Base-by-base conservation (phyloP, 2,329 filamentous ascomycete genomes). In the Calonectria montana region DNA sequence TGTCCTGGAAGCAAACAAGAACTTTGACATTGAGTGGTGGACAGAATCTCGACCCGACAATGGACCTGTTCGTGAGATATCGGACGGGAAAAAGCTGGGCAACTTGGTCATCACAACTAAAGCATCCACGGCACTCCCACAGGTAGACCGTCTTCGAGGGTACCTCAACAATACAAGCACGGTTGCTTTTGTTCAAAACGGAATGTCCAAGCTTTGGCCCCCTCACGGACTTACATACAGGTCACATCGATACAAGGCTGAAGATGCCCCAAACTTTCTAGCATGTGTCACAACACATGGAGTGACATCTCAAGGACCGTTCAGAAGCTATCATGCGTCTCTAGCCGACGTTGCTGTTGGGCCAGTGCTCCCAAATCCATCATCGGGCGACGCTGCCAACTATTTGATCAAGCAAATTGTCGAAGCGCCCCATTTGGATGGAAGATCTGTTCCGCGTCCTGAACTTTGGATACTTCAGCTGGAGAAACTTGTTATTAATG, bases 131-230 rank as follows among this genome's bases (percentile, higher is more conserved):
- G 94, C 94, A 0, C 82, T 94, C n/a, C 84, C 88, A 1, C 92
- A 94, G 47, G 83, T 88, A 6, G 86, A 88, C 64, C 81, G 85
- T 21, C 83, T 98, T 16, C 85, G 89, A 8, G 83, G 89, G 1
- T 90, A 97, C 65, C 88, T 92, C 2, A 88, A 91, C 73, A 82
- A 84, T 3, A 82, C 87, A 4, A 94, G 92, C n/a, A 93, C 94
- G 0, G 90, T 98, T n/a, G 87, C 93, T 15, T 94, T 98, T 78
- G 85, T 94, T 27, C 96, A 98, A 78, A 98, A 98, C 78, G 96
- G 96, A 57, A 93, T 98, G 91, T 95, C 94, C 37, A 87, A 86
- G 74, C 81, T 90, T 18, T 91, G 89, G 89, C 88, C 88, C 27
- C 89, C 89, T 9, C 80, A 86, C 62, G 88, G 88, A 3, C 75